Percentiles rank a stretch among this genome's conserved stretches.
Conservation (phyloP, 768 basidiomycete genomes). For the Candolleomyces eurysporus region DNA sequence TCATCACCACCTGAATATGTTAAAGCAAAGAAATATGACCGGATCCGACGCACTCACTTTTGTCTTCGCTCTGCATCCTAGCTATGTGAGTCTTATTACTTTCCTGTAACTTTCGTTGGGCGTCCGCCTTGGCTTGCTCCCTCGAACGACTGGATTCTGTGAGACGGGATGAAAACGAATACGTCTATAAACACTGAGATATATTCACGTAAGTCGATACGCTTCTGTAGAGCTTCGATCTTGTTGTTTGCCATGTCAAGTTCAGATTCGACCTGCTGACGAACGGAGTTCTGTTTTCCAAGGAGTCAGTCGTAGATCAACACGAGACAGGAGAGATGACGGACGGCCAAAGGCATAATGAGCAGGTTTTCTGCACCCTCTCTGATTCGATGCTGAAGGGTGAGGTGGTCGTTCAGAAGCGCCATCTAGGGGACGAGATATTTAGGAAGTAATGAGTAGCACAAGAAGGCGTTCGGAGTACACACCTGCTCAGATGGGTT, state of each 20-base stretch:
- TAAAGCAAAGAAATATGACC: neutral
- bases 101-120: constrained; percentile 20
- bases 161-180: constrained; percentile 5
- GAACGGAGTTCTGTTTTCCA: constrained; percentile 52
- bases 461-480: neutral
- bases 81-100: constrained; percentile 12
- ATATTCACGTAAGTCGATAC: constrained; percentile 52
- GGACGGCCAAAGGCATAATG: constrained; percentile 58
- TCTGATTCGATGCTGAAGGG: constrained; percentile 78
- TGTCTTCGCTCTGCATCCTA: constrained; percentile 31
- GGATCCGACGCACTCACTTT: constrained; percentile 28
- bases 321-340: constrained; percentile 12
- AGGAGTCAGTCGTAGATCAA: constrained; percentile 8
- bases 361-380: constrained; percentile 92
- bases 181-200: neutral
- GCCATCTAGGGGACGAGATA: constrained; percentile 48
- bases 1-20: constrained; percentile 48
- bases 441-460: neutral
- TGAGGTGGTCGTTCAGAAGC: constrained; percentile 62
- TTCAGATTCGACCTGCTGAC: constrained; percentile 72
- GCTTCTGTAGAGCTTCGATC: constrained; percentile 64
- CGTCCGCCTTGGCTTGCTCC: constrained; percentile 9
- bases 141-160: constrained; percentile 7
- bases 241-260: constrained; percentile 71
- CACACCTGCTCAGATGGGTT: constrained; percentile 44